A percentile compares a stretch with the other conserved stretches of the same genome.
phyloP scores from a whole-genome alignment of 2,329 filamentous ascomycete genomes.

The Exophiala xenobiotica region DNA sequence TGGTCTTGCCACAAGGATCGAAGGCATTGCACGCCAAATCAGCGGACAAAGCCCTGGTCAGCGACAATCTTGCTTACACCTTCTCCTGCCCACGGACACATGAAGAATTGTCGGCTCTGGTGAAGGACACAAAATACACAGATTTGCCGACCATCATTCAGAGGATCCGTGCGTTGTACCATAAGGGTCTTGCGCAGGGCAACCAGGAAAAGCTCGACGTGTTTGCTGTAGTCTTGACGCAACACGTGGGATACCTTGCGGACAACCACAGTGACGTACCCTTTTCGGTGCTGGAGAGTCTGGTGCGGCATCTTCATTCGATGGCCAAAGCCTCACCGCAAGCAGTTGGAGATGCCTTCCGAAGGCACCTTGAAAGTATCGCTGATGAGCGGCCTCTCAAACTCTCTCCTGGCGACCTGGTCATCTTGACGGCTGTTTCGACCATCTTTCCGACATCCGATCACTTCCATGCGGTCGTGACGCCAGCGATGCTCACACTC shows the following conservation, averaged over 20 bases:
- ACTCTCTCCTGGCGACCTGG: constrained; percentile 67
- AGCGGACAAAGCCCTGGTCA: constrained; percentile 52
- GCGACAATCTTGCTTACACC: constrained; percentile 68
- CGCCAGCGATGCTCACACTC: constrained; percentile 84
- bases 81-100: constrained; percentile 82
- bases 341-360: constrained; percentile 74
- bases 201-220: constrained; percentile 79
- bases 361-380: constrained; percentile 64
- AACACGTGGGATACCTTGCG: constrained; percentile 60
- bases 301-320: constrained; percentile 89
- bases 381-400: constrained; percentile 53
- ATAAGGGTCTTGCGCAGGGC: constrained; percentile 77
- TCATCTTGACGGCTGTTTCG: constrained; percentile 78
- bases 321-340: constrained; percentile 81
- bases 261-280: constrained; percentile 45
- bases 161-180: constrained; percentile 86
- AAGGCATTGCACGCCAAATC: constrained; percentile 54
- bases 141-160: constrained; percentile 79
- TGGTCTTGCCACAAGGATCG: constrained; percentile 48
- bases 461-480: constrained; percentile 94
- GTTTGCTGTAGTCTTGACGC: constrained; percentile 49
- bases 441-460: constrained; percentile 92
- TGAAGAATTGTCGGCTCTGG: constrained; percentile 67
- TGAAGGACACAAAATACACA: constrained; percentile 59
- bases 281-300: constrained; percentile 70